phyloP scores from a whole-genome alignment of 2,329 filamentous ascomycete genomes.

The Cercospora sp. region DNA sequence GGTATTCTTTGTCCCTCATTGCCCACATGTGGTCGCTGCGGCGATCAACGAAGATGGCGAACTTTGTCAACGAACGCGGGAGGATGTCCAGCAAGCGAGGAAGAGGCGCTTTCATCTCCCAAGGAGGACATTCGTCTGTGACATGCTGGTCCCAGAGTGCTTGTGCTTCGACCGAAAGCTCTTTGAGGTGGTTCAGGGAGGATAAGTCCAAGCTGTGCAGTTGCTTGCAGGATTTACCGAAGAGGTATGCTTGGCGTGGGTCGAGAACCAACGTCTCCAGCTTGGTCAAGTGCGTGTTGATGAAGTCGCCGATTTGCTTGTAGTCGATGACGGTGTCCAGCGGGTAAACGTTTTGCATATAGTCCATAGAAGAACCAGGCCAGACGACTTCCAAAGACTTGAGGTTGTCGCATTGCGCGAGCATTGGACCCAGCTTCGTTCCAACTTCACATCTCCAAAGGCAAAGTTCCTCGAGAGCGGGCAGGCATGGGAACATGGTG shows the following conservation, averaged over 20 bases:
- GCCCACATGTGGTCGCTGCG: neutral
- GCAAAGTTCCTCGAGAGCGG: neutral
- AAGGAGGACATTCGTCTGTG: neutral
- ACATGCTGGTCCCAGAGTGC: neutral
- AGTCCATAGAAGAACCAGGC: neutral
- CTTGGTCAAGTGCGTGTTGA: neutral
- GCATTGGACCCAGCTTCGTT: too few species aligned
- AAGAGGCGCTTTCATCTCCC: neutral
- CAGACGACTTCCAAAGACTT: neutral
- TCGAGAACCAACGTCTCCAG: neutral
- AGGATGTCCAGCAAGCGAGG: neutral
- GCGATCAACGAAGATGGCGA: neutral
- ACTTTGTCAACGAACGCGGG: neutral
- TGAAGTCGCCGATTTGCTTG: neutral
- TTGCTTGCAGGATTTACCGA: neutral
- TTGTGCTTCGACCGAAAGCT: neutral
- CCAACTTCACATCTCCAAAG: too few species aligned
- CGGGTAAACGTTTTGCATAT: neutral
- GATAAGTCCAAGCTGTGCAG: neutral
- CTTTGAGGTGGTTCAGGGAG: neutral
- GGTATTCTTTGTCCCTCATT: neutral
- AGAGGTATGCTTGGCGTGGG: neutral
- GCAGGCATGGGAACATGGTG: too few species aligned
- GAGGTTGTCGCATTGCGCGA: too few species aligned
- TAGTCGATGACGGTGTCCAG: neutral